Evolutionary conservation across 495 filamentous ascomycete species (phyloP), one percentile per base, ranked within the genome.

Genomic region (Aspergillus leporis): DNA sequence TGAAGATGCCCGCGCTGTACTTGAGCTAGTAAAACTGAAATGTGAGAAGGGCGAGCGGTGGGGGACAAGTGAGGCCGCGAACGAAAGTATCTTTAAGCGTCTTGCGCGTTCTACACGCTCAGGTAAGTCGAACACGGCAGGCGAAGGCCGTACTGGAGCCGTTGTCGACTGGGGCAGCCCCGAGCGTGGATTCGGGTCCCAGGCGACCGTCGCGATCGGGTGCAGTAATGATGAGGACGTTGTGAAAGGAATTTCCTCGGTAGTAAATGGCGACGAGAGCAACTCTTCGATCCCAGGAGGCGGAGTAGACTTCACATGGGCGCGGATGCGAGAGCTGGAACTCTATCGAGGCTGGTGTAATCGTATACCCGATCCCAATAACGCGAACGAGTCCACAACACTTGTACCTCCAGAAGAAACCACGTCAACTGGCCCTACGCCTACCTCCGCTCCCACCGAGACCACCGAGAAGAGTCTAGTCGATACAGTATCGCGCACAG

Each of bases 1-100:
- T 64, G 95, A 98, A 74, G 94, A 98, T 68, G 90, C 94, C 14
- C 84, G 80, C 46, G 91, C 94, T 3, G 93, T 90, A 56, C 83
- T 98, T 16, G 95, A 98, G 62, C 85, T 98, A 1, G 85, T 97
- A 10, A 96, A 93, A 68, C 85, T 90, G 70, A 98, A 98, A 70
- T 97, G 95, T 69, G 92, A 97, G 65, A 91, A 89, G 65, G 94
- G 95, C 41, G 86, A 86, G 49, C 73, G 74, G 32, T 98, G 92
- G 87, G 94, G 91, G 9, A 88, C 86, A 0, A 83, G 80, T 51
- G 92, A 93, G 22, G 76, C 82, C 5, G 86, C 82, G 41, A 85
- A 83, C 21, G 94, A 98, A 68, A 89, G 88, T 54, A 87, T 98
- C 38, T 98, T 97, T 80, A 90, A 87, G 62, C 85, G 95, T 3